phyloP scores from a whole-genome alignment of 352 stramenopile species.

The Blastocystis sp. region DNA sequence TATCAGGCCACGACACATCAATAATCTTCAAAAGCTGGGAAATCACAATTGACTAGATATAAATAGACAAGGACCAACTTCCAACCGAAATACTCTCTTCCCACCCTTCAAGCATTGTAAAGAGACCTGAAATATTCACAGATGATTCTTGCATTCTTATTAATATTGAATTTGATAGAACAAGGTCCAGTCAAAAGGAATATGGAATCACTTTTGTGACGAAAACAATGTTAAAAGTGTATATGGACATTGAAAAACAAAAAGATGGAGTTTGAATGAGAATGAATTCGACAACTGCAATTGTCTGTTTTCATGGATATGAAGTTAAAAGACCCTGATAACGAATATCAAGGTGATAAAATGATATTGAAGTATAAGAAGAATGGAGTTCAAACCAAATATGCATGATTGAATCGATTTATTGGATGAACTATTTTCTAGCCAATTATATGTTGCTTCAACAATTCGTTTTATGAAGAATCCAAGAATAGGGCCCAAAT shows the following conservation, averaged over 20 bases:
- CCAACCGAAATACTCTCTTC: constrained; percentile 15
- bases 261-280: too few relatives aligned
- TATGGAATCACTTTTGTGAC: not conserved
- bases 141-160: not conserved
- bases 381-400: not conserved
- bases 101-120: constrained; percentile 53
- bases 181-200: not conserved
- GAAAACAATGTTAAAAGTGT: too few relatives aligned
- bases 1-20: constrained; percentile 2
- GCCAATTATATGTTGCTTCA: not conserved
- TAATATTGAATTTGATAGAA: not conserved
- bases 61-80: not conserved
- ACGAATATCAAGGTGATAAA: too few relatives aligned
- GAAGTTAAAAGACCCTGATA: too few relatives aligned
- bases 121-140: constrained; percentile 2
- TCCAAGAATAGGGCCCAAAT: not conserved
- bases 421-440: not conserved
- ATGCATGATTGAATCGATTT: not conserved
- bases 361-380: too few relatives aligned
- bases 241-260: too few relatives aligned
- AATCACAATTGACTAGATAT: constrained; percentile 1
- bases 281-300: too few relatives aligned
- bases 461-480: not conserved
- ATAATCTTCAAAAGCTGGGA: not conserved
- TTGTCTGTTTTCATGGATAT: too few relatives aligned